Evolutionary conservation across 331 rosid species (phyloP), one percentile per base, ranked within the genome.

Genomic region (Malus hybrid): DNA sequence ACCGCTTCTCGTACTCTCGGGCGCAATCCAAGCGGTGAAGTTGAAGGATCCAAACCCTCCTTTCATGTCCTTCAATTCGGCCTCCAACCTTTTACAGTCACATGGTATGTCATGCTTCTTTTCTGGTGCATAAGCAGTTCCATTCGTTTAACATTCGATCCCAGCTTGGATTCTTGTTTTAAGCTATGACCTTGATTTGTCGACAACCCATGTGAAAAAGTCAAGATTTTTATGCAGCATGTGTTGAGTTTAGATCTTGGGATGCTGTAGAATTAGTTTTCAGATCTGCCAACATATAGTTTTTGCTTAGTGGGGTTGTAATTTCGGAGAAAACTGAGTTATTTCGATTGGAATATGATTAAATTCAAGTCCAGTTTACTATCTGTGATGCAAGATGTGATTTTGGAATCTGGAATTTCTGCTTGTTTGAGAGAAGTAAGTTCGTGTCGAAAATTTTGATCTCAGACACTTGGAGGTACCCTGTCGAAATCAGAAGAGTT

Each of bases 241-340:
- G 36, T 69, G 76, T 71, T 84, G 77, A 36, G 60, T 68, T 67
- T 69, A 71, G 87, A 81, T 78, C 13, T 84, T 56, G 69, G 81
- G 70, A 20, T 65, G 7, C 56, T 52, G 71, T 67, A 39, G 44
- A 56, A 18, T 77, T 24, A 34, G 52, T 65, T 4, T 74, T 74
- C 65, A 88, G 93, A 86, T 91, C 91, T 83, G 73, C 55, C 33
- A 32, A 34, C n/a, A 39, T 63, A 60, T 9, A 60, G 39, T 57
- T 69, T 69, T 63, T 75, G 65, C 7, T 61, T 64, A 13, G 44
- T 76, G 48, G 72, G 79, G 64, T 73, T 50, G 24, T 15, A 33
- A 73, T 11, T 64, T 74, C 34, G 33, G 77, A 33, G 66, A 39
- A 8, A 60, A 18, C 27, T 75, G 70, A 46, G 71, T 33, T 44